Evolutionary conservation across 371 early-diverging fungal genomes (phyloP).

Genomic region (Neoconidiobolus thromboides): DNA sequence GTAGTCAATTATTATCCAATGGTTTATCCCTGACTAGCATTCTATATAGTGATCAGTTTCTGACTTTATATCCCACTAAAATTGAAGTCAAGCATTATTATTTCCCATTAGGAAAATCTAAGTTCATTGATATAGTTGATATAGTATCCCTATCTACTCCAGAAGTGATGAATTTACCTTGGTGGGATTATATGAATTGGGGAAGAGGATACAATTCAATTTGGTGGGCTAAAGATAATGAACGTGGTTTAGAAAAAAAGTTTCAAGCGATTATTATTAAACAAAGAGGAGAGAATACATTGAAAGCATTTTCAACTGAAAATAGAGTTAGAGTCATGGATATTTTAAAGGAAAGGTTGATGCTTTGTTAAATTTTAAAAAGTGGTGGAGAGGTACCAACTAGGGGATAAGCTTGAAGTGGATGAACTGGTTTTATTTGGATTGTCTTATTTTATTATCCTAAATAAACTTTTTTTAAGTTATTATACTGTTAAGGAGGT

Average conservation of each 20-base stretch:
- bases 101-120: background rate
- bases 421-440: too few species aligned
- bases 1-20: background rate
- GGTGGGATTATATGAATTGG: conserved; percentile 7
- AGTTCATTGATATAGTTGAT: background rate
- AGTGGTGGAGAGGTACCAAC: too few species aligned
- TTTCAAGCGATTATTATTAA: background rate
- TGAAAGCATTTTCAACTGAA: conserved; percentile 1
- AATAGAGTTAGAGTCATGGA: background rate
- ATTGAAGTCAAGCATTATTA: background rate
- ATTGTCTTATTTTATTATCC: too few species aligned
- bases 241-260: background rate
- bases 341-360: conserved; percentile 1
- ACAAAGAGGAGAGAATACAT: background rate
- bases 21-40: background rate
- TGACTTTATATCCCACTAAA: background rate
- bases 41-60: background rate
- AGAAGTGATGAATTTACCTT: background rate
- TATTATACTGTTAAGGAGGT: too few species aligned
- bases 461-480: too few species aligned
- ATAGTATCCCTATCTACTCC: conserved; percentile 1
- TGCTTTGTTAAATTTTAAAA: background rate
- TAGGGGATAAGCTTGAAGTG: too few species aligned
- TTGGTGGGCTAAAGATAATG: conserved; percentile 7
- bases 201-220: conserved; percentile 1